These are phyloP conservation scores for Coemansia sp. DNA, from an alignment of 192 early-diverging fungal species.

Conservation along the genomic window DNA sequence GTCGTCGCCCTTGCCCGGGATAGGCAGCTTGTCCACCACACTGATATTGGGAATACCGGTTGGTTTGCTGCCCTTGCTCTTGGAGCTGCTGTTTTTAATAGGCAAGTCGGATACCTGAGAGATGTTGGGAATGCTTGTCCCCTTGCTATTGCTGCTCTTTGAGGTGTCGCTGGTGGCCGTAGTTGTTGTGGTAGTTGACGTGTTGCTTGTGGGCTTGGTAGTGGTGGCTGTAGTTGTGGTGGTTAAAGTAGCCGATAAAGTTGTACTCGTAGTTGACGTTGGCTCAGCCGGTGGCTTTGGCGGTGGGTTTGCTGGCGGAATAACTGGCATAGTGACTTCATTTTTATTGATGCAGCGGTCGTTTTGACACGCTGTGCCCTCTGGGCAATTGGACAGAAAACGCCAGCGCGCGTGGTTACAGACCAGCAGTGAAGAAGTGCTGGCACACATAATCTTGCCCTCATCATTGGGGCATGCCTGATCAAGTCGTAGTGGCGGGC, in stretches of 20 bases:
- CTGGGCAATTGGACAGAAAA: constrained; percentile 4
- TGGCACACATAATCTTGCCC: neutral
- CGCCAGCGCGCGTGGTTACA: neutral
- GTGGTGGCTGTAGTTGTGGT: neutral
- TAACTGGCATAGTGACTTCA: neutral
- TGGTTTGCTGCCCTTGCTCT: neutral
- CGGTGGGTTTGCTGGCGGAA: neutral
- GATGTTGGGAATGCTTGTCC: neutral
- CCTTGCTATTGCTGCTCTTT: neutral
- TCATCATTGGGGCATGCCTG: neutral
- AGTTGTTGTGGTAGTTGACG: neutral
- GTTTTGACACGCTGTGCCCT: constrained; percentile 1
- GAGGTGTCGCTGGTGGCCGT: neutral
- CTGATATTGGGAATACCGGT: neutral
- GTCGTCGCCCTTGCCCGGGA: neutral
- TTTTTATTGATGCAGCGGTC: neutral
- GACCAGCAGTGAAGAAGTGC: neutral
- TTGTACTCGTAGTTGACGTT: neutral
- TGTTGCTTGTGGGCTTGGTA: neutral
- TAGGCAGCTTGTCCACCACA: neutral
- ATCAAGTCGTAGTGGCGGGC: neutral
- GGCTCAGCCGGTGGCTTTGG: neutral
- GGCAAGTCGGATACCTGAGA: neutral
- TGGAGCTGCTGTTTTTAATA: neutral
- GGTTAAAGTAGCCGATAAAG: neutral